These are phyloP conservation scores for Cladophialophora bantiana DNA, from an alignment of 2,329 filamentous ascomycete genomes.

Conservation along the genomic window DNA sequence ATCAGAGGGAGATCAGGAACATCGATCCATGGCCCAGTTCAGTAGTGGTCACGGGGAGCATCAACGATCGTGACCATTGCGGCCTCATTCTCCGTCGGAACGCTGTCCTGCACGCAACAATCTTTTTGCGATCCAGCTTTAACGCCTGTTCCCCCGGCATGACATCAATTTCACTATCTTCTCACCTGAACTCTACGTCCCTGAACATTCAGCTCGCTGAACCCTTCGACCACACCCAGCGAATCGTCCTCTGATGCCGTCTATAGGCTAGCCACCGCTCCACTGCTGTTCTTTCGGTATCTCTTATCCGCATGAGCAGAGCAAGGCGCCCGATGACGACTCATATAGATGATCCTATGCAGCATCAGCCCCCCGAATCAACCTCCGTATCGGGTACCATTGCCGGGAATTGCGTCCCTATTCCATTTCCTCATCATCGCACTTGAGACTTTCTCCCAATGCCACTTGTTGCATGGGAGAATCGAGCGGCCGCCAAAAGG, in stretches of 20 bases:
- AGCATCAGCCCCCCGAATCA: not conserved
- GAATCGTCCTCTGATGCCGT: not conserved
- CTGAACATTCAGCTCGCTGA: not conserved
- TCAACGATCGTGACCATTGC: not conserved
- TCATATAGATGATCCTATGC: not conserved
- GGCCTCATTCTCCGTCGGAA: not conserved
- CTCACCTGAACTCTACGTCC: not conserved
- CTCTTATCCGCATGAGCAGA: not conserved
- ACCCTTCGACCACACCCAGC: not conserved
- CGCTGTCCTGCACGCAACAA: not conserved
- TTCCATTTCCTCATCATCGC: not conserved
- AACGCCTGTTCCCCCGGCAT: not conserved
- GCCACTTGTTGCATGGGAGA: constrained; percentile 23
- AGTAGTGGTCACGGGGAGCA: not conserved
- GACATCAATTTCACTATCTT: not conserved
- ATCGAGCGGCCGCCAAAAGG: constrained; percentile 22
- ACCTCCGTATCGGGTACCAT: not conserved
- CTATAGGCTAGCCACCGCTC: not conserved
- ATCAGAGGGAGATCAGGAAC: not conserved
- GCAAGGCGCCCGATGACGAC: not conserved
- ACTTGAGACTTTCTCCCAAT: not conserved
- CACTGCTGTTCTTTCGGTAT: not conserved
- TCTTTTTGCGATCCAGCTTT: not conserved
- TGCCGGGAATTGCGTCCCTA: not conserved
- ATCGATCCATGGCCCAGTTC: not conserved